Base-by-base conservation (phyloP, 805 yeast species). In the Schizosaccharomyces japonicus region DNA sequence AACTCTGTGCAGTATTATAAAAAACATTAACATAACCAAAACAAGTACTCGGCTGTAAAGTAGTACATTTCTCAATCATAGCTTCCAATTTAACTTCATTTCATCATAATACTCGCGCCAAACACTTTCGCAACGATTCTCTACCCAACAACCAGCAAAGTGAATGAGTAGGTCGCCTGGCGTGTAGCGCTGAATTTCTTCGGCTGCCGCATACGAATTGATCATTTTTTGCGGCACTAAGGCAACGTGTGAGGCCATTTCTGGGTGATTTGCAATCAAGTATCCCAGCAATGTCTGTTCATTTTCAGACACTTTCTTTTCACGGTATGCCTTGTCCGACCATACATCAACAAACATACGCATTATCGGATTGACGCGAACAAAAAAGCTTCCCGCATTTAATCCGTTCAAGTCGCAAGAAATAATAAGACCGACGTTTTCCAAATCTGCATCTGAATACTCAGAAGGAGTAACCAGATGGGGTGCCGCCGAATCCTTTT, bases 341-440 rank as follows among this genome's bases (percentile, higher is more conserved):
- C 92, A 80, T 11, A 71, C 55, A 58, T 80, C 90, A 49, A 81
- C 63, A 39, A 81, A 60, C 57, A 78, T 60, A 48, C 73, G 76
- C 2, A 81, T 62, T 92, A 92, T 81, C 8, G 68, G 70, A 2
- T 80, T 75, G 53, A 80, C 68, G 56, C 75, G 70, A 55, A 81
- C 67, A 48, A 81, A 60, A 55, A 81, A 80, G 0, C 87, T 78
- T 6, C 92, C 92, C 49, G 81, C 62, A 57, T 80, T 81, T 63
- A 81, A 80, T 1, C 92, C 92, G 51, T 87, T 85, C 60, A 90
- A 79, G 60, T 81, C 94, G 60, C 81, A 90, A 0, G 90, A 77
- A 33, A 81, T 67, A n/a, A 81, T 58, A 65, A 81, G 59, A 5
- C 42, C 42, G 15, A 36, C 17, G 3, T 25, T 19, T 55, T 81